Percentiles rank a stretch among this genome's conserved stretches.
phyloP scores from a whole-genome alignment of 2,329 filamentous ascomycete species.

The Alternaria gaisen region DNA sequence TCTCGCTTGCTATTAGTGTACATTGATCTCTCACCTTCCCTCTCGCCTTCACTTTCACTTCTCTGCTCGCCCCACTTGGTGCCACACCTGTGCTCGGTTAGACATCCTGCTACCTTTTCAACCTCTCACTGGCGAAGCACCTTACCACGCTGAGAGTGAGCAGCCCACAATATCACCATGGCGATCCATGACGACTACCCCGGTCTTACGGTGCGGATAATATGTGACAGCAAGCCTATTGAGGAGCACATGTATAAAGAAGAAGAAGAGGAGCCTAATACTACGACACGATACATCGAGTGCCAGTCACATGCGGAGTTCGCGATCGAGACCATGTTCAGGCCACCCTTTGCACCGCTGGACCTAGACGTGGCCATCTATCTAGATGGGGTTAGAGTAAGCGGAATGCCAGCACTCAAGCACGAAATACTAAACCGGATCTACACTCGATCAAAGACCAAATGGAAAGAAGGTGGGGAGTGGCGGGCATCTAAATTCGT shows the following conservation, averaged over 20 bases:
- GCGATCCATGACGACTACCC: background rate
- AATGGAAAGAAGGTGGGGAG: background rate
- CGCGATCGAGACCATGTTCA: background rate
- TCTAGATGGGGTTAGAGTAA: background rate
- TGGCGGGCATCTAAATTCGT: background rate
- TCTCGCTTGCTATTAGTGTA: too few species aligned
- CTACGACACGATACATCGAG: background rate
- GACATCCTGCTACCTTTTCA: too few species aligned
- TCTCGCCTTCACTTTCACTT: too few species aligned
- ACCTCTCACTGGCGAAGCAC: too few species aligned
- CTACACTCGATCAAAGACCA: background rate
- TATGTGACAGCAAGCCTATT: background rate
- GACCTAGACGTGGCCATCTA: accelerated
- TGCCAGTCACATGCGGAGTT: background rate
- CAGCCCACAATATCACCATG: background rate
- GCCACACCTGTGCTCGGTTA: too few species aligned
- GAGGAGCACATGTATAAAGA: background rate
- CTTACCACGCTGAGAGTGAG: too few species aligned
- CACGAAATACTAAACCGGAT: background rate
- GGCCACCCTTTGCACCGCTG: background rate
- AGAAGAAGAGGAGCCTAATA: background rate
- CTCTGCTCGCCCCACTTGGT: too few species aligned
- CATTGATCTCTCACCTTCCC: too few species aligned
- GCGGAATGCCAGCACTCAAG: background rate
- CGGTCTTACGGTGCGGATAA: background rate